Conservation (phyloP, 1,284 basidiomycete species). For the Cerrena zonata region DNA sequence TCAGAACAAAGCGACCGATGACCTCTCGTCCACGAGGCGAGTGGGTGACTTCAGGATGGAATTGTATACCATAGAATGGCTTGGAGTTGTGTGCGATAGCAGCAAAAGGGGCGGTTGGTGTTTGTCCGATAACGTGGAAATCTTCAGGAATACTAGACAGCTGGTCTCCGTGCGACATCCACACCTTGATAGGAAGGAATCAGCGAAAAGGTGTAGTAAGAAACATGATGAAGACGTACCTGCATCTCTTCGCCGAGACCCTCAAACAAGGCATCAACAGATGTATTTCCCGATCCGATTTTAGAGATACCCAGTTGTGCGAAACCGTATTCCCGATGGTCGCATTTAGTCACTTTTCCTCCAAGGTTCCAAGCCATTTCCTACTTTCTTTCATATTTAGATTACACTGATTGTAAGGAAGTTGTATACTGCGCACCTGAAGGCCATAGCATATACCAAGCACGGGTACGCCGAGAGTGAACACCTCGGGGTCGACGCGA, state of each 20-base stretch:
- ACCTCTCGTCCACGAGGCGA: constrained; percentile 87
- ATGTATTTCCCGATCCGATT: constrained; percentile 47
- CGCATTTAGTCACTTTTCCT: constrained; percentile 83
- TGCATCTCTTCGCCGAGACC: constrained; percentile 80
- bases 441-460: constrained; percentile 98
- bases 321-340: constrained; percentile 93
- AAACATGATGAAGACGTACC: constrained; percentile 37
- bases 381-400: constrained; percentile 33
- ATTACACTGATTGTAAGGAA: neutral
- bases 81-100: constrained; percentile 89
- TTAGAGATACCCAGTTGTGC: constrained; percentile 77
- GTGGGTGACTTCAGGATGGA: constrained; percentile 98
- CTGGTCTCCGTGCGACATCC: constrained; percentile 99
- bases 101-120: constrained; percentile 85
- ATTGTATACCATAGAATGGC: constrained; percentile 94
- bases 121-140: constrained; percentile 87
- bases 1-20: constrained; percentile 81
- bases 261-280: constrained; percentile 78
- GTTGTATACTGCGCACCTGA: constrained; percentile 50
- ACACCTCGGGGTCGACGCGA: constrained; percentile 94
- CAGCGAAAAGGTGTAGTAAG: neutral
- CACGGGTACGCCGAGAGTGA: constrained; percentile 84
- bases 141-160: constrained; percentile 75
- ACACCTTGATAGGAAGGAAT: constrained; percentile 57
- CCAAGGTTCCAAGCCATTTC: constrained; percentile 91